phyloP scores from a whole-genome alignment of 371 early-diverging fungal genomes.

The Lichtheimia ramosa region DNA sequence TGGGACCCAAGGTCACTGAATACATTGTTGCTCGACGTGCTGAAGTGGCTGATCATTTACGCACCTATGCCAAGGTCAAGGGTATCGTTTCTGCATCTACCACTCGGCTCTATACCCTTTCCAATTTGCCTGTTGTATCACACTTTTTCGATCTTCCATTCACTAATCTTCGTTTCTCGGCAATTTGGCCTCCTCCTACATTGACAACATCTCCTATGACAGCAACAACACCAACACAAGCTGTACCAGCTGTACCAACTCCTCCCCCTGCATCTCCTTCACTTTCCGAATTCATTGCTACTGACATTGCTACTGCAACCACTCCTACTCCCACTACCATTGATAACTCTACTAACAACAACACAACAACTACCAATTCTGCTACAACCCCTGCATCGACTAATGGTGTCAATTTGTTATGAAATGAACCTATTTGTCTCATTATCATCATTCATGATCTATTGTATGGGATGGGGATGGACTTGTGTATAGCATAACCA shows the following conservation, averaged over 20 bases:
- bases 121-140: conserved; percentile 32
- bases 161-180: conserved; percentile 18
- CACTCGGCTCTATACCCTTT: conserved; percentile 45
- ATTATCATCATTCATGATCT: too few species aligned
- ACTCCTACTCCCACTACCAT: conserved; percentile 3
- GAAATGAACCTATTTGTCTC: too few species aligned
- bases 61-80: conserved; percentile 38
- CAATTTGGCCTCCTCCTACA: conserved; percentile 9
- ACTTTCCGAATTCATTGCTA: conserved; percentile 11
- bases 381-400: too few species aligned
- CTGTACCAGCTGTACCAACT: background rate
- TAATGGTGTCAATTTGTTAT: too few species aligned
- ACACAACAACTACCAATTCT: too few species aligned
- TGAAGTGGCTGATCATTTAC: conserved; percentile 39
- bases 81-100: conserved; percentile 32
- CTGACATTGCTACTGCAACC: background rate
- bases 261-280: conserved; percentile 7
- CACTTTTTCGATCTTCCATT: conserved; percentile 30
- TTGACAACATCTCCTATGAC: conserved; percentile 2
- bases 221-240: background rate
- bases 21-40: conserved; percentile 44
- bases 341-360: background rate
- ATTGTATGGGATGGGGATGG: too few species aligned
- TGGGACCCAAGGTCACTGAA: conserved; percentile 32
- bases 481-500: too few species aligned